Evolutionary conservation across 768 basidiomycete species (phyloP), one percentile per base, ranked within the genome.

Genomic region (Pleurotus sapidus): DNA sequence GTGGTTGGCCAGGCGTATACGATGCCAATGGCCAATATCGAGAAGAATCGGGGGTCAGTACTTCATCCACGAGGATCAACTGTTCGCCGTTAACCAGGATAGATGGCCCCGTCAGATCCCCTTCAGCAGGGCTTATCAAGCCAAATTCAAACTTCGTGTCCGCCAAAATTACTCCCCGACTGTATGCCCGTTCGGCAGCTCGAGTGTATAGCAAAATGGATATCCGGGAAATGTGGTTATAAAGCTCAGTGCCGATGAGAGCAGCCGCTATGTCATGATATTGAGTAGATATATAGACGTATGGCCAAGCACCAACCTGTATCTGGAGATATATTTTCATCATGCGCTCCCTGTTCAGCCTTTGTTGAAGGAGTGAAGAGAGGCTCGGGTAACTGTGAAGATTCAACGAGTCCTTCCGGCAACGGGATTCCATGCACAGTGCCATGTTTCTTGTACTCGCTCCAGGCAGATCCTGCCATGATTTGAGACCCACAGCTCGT

Each of bases 101-200:
- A 56, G 66, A 57, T 46, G 64, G 56, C 14, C 15, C 51, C 11
- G 25, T n/a, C 4, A 15, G 20, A 20, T 39, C 51, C 15, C 17
- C 37, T 7, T 65, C 56, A 8, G 71, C 40, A 6, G 74, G 71
- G 3, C 75, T 77, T 48, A 94, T 65, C 45, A 98, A 82, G 4
- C 97, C 97, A 66, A 99, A 99, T 74, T 98, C 97, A 71, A 98
- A 98, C 70, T 99, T 99, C 40, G 95, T 98, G 71, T 99, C 96
- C 20, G 95, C 97, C 45, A 99, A 86, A 65, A 98, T 97, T 57
- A 98, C 78, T 15, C 93, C 95, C 4, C 85, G 81, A 5, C 81
- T 77, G 24, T 77, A 73, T 7, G 93, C 91, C 64, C 93, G 84
- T 24, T 76, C 81, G 0, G 92, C 85, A 2, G 95, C 95, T 40